These are phyloP conservation scores for Papilionanthe hybrid DNA, from an alignment of 116 monocot species.

Conservation along the genomic window DNA sequence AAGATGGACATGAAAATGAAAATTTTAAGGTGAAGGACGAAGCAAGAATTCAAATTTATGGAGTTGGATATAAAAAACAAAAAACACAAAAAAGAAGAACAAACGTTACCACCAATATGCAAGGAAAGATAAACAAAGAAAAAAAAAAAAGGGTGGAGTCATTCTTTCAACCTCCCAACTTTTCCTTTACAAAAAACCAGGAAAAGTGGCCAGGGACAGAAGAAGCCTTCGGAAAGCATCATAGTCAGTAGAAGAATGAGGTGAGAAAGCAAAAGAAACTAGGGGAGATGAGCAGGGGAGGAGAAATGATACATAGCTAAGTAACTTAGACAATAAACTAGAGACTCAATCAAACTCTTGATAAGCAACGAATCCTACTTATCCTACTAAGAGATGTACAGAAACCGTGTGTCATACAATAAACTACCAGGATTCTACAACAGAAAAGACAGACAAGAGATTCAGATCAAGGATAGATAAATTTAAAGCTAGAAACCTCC, in stretches of 20 bases:
- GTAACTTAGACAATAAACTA: not conserved
- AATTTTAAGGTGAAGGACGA: not conserved
- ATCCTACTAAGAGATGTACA: slow-evolving; percentile 3
- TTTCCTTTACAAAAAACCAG: slow-evolving; percentile 26
- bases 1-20: not conserved
- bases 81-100: not conserved
- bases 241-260: not conserved
- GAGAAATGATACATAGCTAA: not conserved
- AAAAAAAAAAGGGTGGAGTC: not conserved
- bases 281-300: not conserved
- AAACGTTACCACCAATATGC: not conserved
- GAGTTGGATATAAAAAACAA: not conserved
- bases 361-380: slow-evolving; percentile 1
- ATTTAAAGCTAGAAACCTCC: not conserved
- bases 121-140: not conserved
- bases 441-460: not conserved
- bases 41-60: not conserved
- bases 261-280: not conserved
- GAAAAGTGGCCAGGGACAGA: slow-evolving; percentile 14
- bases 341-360: not conserved
- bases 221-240: slow-evolving; percentile 9
- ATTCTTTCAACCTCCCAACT: slow-evolving; percentile 16
- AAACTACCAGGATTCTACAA: not conserved
- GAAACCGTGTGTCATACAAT: not conserved
- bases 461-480: not conserved